Evolutionary conservation across 148 eudicot genomes (phyloP), one percentile per base, ranked within the genome.

Genomic region (Linanthus parryae): DNA sequence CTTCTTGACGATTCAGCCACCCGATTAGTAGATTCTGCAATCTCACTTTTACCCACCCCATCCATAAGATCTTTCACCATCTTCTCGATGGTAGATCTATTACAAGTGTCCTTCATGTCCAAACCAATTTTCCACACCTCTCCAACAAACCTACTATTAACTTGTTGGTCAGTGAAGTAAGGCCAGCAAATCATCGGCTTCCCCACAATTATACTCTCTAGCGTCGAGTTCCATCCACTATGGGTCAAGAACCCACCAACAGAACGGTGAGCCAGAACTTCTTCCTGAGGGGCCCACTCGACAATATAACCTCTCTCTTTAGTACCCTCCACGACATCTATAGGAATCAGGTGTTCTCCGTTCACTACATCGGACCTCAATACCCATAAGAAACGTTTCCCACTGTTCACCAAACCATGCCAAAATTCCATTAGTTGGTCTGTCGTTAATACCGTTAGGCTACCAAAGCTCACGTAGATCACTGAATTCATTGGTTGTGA

Each of bases 141-240:
- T n/a, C 66, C 54, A 0, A 69, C 78, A 33, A 8, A 61, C 60
- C 81, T 64, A 33, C 77, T 68, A 39, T 76, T 76, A 5, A 68
- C 31, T 20, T 52, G 66, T 23, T 76, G 81, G 47, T 76, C 74
- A 22, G 58, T 44, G 49, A 72, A 72, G 63, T 56, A 57, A 16
- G 74, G 81, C 81, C 77, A 72, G 44, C 74, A 68, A 0, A 67
- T 37, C 81, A 76, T 76, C 8, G 72, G 81, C 38, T 27, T 59
- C 0, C 79, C 74, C 8, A 38, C 79, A 19, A 24, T 16, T 3
- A 74, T 20, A 15, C 71, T 64, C 61, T 74, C 79, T 36, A 74
- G 26, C 0, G 65, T 74, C 23, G 74, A 69, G 41, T 65, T 66
- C 79, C 79, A 74, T 5, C 74, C 71, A 11, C 65, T 48, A 31